Base-by-base conservation (phyloP, 768 basidiomycete species). In the Dioszegia crocea region DNA sequence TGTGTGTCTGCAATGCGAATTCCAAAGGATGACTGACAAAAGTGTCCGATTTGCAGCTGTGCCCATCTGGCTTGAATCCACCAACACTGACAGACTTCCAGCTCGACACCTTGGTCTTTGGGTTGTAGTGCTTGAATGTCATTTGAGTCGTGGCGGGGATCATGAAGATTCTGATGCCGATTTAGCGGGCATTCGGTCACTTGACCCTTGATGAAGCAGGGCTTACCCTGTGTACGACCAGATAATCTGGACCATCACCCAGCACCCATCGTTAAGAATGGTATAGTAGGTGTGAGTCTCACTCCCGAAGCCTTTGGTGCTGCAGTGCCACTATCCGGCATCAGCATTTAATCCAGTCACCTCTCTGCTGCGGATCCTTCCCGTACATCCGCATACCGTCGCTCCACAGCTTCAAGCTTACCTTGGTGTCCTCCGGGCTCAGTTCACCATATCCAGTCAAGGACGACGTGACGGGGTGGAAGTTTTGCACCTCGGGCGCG, bases 131-230 rank as follows among this genome's bases (percentile, higher is more conserved):
- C 78, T 92, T 94, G 85, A 86, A 92, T 3, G 86, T 88, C 77
- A 97, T 90, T 77, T 99, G 94, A 68, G 94, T 86, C 29, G 87
- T 89, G 3, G 96, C 92, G 73, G 88, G 93, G 85, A 93, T 92
- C 60, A 97, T 76, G 23, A 92, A 94, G 69, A 57, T 60, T 14
- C 66, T 63, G 56, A 41, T 2, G 19, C 17, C 33, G 33, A 6
- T 6, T 33, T 14, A 33, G n/a, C n/a, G n/a, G n/a, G n/a, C n/a
- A n/a, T n/a, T n/a, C n/a, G n/a, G n/a, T n/a, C n/a, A n/a, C n/a
- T n/a, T n/a, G n/a, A n/a, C n/a, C n/a, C n/a, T n/a, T n/a, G n/a
- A n/a, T n/a, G n/a, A n/a, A n/a, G n/a, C n/a, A n/a, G n/a, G n/a
- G n/a, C 89, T 75, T 67, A 92, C 92, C 92, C 93, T 53, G 91